Evolutionary conservation across 2,329 filamentous ascomycete genomes (phyloP).

Genomic region (Alternaria sp.): DNA sequence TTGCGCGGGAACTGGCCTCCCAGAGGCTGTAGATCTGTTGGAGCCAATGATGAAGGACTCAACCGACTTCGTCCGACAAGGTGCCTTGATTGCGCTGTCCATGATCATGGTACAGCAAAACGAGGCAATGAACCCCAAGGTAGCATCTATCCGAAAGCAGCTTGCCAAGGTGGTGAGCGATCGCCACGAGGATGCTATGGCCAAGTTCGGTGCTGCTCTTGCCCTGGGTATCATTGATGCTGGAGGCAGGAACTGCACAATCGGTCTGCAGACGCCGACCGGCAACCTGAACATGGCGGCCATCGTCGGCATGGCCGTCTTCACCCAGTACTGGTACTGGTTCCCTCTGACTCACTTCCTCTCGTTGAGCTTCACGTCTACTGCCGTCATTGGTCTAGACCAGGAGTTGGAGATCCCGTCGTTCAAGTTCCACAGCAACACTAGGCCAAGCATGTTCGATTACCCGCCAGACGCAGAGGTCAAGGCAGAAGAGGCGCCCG

Average conservation of each 20-base stretch:
- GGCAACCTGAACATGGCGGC: conserved; percentile 99
- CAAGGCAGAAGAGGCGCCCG: conserved; percentile 90
- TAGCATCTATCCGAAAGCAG: conserved; percentile 86
- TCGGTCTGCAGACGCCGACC: conserved; percentile 95
- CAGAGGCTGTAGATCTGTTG: conserved; percentile 93
- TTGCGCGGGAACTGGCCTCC: conserved; percentile 92
- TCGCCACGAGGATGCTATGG: conserved; percentile 98
- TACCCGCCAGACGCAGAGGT: conserved; percentile 97
- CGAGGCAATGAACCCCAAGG: conserved; percentile 97
- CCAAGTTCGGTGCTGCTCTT: conserved; percentile 94
- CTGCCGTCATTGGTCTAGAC: conserved; percentile 92
- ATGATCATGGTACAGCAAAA: conserved; percentile 99
- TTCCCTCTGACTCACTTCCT: conserved; percentile 99
- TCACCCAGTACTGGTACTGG: conserved; percentile 99
- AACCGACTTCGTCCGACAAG: conserved; percentile 96
- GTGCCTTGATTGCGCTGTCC: conserved; percentile 87
- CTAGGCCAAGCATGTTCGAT: conserved; percentile 93
- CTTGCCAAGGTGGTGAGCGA: conserved; percentile 93
- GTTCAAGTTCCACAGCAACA: conserved; percentile 96
- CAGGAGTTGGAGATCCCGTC: conserved; percentile 90
- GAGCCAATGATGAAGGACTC: conserved; percentile 99
- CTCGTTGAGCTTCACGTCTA: conserved; percentile 94
- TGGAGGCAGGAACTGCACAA: conserved; percentile 97
- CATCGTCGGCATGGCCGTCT: conserved; percentile 96
- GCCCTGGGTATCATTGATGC: conserved; percentile 97